phyloP scores from a whole-genome alignment of 306 rosid genomes.

The Corylus heterophylla region DNA sequence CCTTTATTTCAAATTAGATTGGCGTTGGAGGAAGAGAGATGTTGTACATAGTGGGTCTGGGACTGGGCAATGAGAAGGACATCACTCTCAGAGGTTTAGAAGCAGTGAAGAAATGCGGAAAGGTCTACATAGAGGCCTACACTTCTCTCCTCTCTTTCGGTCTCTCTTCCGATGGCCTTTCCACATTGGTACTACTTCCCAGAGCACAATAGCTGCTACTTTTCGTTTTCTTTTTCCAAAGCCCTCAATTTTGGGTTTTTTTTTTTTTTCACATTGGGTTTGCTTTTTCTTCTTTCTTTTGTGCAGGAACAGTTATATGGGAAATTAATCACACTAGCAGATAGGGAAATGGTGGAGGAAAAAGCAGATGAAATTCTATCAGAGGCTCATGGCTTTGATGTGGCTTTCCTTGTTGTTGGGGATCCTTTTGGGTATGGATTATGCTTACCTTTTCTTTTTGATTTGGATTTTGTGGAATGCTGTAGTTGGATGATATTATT shows the following conservation, averaged over 20 bases:
- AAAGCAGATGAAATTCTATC: slow-evolving; percentile 48
- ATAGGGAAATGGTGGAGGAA: slow-evolving; percentile 93
- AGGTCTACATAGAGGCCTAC: slow-evolving; percentile 80
- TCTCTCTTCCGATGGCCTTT: slow-evolving; percentile 68
- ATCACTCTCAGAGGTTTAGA: slow-evolving; percentile 85
- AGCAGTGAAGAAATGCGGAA: slow-evolving; percentile 62
- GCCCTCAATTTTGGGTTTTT: neutral
- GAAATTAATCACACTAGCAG: slow-evolving; percentile 66
- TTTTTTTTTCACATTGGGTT: neutral
- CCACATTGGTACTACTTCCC: slow-evolving; percentile 48
- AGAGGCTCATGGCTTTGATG: slow-evolving; percentile 42
- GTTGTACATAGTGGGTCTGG: slow-evolving; percentile 82
- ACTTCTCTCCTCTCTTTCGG: slow-evolving; percentile 94
- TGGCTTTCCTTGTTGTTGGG: slow-evolving; percentile 59
- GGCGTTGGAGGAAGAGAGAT: slow-evolving; percentile 24
- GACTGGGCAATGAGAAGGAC: slow-evolving; percentile 82
- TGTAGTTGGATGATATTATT: neutral
- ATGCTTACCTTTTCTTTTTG: neutral
- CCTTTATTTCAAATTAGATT: no score
- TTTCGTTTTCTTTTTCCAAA: neutral
- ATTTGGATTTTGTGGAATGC: neutral
- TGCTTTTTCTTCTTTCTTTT: neutral
- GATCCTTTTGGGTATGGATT: slow-evolving; percentile 53
- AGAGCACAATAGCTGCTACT: neutral
- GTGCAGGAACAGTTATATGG: slow-evolving; percentile 72